Conservation (phyloP, 345 rosid species). For the Turritis glabra region DNA sequence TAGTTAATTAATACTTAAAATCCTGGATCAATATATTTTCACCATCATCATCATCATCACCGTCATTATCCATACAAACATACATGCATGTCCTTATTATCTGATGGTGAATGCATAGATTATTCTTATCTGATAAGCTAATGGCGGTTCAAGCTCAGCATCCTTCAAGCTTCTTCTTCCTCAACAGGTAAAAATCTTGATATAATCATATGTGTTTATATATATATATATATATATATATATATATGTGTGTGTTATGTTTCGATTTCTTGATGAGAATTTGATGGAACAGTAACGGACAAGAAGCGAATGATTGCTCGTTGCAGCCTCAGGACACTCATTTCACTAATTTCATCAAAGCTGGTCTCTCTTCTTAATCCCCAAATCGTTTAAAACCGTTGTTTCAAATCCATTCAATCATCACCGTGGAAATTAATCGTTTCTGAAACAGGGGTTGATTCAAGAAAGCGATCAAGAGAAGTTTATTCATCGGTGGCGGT, state of each 20-base stretch:
- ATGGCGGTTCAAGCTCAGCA: conserved; percentile 6
- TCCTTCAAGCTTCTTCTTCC: not conserved
- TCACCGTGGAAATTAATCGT: not conserved
- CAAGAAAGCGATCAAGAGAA: conserved; percentile 67
- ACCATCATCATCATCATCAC: too few species aligned
- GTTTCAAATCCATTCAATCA: not conserved
- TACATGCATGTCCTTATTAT: not conserved
- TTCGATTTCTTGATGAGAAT: not conserved
- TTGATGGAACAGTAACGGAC: conserved; percentile 51
- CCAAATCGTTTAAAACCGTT: not conserved
- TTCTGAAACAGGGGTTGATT: conserved; percentile 14
- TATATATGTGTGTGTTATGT: conserved; percentile 28
- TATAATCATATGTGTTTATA: not conserved
- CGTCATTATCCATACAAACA: not conserved
- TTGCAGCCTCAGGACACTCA: conserved; percentile 41
- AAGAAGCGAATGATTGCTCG: conserved; percentile 56
- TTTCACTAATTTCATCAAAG: conserved; percentile 7
- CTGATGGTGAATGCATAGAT: not conserved
- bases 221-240: not conserved
- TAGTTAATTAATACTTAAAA: not conserved
- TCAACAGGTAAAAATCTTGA: not conserved
- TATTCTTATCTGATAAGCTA: not conserved
- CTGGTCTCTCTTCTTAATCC: conserved; percentile 17
- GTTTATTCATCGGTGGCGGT: conserved; percentile 6
- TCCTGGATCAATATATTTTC: not conserved